Base-by-base conservation (phyloP, 345 rosid species). In the Geranium rotundifolium region DNA sequence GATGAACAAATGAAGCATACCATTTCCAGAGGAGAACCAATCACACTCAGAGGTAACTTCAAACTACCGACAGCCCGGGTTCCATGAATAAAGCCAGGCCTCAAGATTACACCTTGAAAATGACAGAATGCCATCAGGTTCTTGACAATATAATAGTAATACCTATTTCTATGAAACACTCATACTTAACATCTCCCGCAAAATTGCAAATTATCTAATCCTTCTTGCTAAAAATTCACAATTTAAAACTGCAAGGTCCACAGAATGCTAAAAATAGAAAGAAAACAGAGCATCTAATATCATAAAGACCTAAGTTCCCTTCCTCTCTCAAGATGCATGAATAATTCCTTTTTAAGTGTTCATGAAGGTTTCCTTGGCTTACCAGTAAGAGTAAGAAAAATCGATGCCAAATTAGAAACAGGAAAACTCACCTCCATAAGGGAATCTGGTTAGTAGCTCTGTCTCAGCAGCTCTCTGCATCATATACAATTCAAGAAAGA, bases 51-150 rank as follows among this genome's bases (percentile, higher is more conserved):
- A 56, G 97, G 97, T 62, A 93, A 41, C 74, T 86, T 90, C 82
- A 86, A 12, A 68, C 79, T 82, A 55, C 97, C 89, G 70, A 93
- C 88, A 20, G 61, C 75, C 20, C 97, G 97, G 63, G 96, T 88
- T 66, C 99, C 99, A 55, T 90, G 75, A 56, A 93, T 93, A 70
- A 90, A 93, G 63, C 99, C 99, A 19, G 99, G 99, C 72, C 96
- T 84, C 78, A 90, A 72, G 61, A 93, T 82, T 69, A 93, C 82
- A 17, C 97, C 99, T 90, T 85, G 65, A 63, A 58, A 72, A 57
- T 29, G 55, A 17, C 29, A 34, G n/a, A 55, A 2, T 46, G 52
- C 52, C 52, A 46, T 46, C 52, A 46, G 52, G 52, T 46, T 46
- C 15, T 46, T 46, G 15, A 46, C 52, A 46, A 46, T 14, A 46